These are phyloP conservation scores for Backusella macrospora DNA, from an alignment of 192 early-diverging fungal species.

Conservation along the genomic window DNA sequence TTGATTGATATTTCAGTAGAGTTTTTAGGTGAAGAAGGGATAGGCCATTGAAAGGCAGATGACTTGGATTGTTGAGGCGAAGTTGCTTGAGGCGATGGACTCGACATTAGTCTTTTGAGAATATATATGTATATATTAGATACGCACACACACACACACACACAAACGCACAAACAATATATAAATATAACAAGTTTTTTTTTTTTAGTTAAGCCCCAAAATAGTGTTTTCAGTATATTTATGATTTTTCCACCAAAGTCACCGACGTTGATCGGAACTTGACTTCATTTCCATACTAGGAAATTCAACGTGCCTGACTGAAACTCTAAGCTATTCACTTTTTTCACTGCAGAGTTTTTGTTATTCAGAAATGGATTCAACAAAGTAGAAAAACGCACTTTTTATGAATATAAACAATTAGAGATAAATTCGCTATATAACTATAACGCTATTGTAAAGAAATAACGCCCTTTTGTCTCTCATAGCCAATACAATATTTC, in stretches of 20 bases:
- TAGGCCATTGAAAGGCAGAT: conserved; percentile 34
- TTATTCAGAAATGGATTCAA: no score
- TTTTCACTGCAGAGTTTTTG: background rate
- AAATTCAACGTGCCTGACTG: conserved; percentile 9
- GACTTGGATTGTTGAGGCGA: conserved; percentile 17
- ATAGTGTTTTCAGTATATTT: conserved; percentile 5
- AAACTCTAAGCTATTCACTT: background rate
- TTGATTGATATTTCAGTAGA: conserved; percentile 30
- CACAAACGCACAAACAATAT: conserved; percentile 3
- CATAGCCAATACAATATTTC: no score
- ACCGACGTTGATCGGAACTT: conserved; percentile 11
- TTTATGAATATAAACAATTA: no score
- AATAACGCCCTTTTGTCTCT: no score
- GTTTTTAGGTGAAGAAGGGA: conserved; percentile 21
- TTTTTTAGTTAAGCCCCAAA: background rate
- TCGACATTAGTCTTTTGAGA: conserved; percentile 4
- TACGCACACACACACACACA: background rate
- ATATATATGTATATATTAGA: background rate
- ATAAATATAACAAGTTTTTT: conserved; percentile 9
- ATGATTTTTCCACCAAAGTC: conserved; percentile 1
- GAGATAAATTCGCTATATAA: no score
- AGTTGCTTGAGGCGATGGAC: conserved; percentile 12
- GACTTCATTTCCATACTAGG: background rate
- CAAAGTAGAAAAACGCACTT: no score
- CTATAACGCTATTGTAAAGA: no score